Evolutionary conservation across 2,329 filamentous ascomycete genomes (phyloP).

Genomic region (Cladosporium oxysporum): DNA sequence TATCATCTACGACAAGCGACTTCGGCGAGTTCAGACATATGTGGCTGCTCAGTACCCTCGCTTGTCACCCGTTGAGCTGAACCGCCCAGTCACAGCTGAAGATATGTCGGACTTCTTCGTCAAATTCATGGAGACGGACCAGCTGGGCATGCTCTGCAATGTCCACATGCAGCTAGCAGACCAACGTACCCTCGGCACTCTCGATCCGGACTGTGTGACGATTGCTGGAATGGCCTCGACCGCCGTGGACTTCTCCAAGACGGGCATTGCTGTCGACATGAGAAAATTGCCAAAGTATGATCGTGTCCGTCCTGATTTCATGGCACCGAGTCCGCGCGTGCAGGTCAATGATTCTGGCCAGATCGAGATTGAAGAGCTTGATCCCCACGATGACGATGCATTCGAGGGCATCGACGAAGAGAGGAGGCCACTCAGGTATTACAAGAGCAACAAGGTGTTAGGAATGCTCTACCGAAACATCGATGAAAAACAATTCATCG

Average conservation of each 20-base stretch:
- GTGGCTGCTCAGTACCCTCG: conserved; percentile 70
- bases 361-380: conserved; percentile 49
- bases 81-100: conserved; percentile 56
- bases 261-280: conserved; percentile 60
- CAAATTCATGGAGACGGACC: conserved; percentile 64
- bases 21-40: conserved; percentile 50
- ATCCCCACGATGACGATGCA: conserved; percentile 46
- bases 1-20: conserved; percentile 68
- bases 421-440: conserved; percentile 54
- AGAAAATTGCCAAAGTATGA: conserved; percentile 44
- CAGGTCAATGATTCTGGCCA: conserved; percentile 48
- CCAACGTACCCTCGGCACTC: conserved; percentile 34
- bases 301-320: conserved; percentile 54
- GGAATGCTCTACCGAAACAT: conserved; percentile 71
- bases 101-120: conserved; percentile 83
- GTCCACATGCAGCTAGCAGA: conserved; percentile 47
- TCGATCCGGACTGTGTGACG: conserved; percentile 38
- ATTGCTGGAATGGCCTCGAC: conserved; percentile 44
- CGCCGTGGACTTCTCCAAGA: conserved; percentile 48
- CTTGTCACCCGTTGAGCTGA: conserved; percentile 58
- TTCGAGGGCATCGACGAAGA: conserved; percentile 35
- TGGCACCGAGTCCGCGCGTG: conserved; percentile 52
- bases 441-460: conserved; percentile 67
- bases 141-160: conserved; percentile 45
- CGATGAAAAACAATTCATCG: conserved; percentile 69